phyloP scores from a whole-genome alignment of 1,284 basidiomycete species.

The Gymnopus androsaceus region DNA sequence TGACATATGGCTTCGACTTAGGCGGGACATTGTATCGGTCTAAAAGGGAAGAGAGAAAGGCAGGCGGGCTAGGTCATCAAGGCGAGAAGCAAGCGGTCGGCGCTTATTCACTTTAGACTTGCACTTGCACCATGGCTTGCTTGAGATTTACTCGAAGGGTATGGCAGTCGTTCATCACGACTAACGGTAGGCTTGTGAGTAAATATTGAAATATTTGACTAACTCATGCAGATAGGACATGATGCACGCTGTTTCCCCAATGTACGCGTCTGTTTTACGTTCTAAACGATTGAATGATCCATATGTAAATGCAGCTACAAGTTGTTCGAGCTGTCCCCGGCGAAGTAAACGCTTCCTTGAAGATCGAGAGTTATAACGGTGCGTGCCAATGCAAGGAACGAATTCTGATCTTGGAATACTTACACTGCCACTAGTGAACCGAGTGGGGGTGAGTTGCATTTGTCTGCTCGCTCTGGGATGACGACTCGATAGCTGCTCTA shows the following conservation, averaged over 20 bases:
- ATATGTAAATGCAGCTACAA: constrained; percentile 47
- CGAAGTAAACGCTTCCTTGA: constrained; percentile 62
- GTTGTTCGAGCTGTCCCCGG: constrained; percentile 68
- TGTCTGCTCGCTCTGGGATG: not conserved
- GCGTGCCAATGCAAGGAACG: no score
- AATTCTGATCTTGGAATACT: no score
- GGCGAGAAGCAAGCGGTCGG: not conserved
- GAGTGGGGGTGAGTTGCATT: constrained; percentile 61
- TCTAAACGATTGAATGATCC: not conserved
- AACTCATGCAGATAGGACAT: constrained; percentile 52
- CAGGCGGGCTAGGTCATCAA: constrained; percentile 6
- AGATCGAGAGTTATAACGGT: constrained; percentile 76
- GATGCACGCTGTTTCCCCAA: constrained; percentile 79
- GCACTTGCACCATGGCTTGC: constrained; percentile 34
- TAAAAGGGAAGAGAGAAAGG: constrained; percentile 13
- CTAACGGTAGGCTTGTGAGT: constrained; percentile 53
- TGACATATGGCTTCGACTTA: constrained; percentile 57
- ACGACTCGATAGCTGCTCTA: constrained; percentile 22
- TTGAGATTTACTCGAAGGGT: constrained; percentile 72
- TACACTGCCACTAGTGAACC: no score
- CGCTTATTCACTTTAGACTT: not conserved
- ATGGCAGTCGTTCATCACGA: constrained; percentile 78
- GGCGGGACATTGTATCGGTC: constrained; percentile 6
- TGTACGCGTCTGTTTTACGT: constrained; percentile 38
- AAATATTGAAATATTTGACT: not conserved